Evolutionary conservation across 2,329 filamentous ascomycete genomes (phyloP), one percentile per base, ranked within the genome.

Genomic region (Aspergillus vadensis): DNA sequence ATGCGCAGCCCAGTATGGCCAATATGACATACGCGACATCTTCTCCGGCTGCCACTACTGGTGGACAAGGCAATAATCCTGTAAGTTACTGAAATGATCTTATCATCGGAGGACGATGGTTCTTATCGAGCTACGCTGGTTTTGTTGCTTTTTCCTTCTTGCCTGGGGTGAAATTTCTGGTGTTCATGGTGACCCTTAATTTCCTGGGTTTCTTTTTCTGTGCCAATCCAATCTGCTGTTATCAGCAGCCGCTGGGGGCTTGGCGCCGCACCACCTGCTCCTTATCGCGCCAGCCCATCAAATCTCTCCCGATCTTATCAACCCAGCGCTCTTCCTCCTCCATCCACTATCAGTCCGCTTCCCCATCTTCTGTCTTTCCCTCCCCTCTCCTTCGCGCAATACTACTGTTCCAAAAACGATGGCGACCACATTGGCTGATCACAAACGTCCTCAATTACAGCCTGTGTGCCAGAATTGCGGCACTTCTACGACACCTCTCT

Each of bases 381-480:
- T 61, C 50, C 59, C 55, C 54, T 51, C 63, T 67, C 65, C 63
- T 52, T 63, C 60, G 67, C 55, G 52, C 21, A 52, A 52, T 55
- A 50, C 57, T 51, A 55, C 54, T 63, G 54, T 61, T 61, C 56
- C 63, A 48, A 55, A 12, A 59, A 73, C 58, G 43, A 81, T 81
- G 79, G 77, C 79, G 65, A 78, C 77, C 47, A 77, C 77, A 53
- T 73, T 79, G 69, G 71, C 81, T 83, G 77, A 83, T 73, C 76
- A 77, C 61, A 77, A 77, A 68, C 74, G 84, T 67, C 77, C 86
- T 78, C 83, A 86, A 81, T 84, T 87, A 81, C 89, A 98, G 92
- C 93, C 94, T 66, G 91, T 93, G 68, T 99, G 95, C 79, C 91
- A 96, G 77, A 99, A 99, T 77, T 99, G 95, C 80, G 87, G 87